Evolutionary conservation across 306 rosid species (phyloP).

Genomic region (Vigna angularis): DNA sequence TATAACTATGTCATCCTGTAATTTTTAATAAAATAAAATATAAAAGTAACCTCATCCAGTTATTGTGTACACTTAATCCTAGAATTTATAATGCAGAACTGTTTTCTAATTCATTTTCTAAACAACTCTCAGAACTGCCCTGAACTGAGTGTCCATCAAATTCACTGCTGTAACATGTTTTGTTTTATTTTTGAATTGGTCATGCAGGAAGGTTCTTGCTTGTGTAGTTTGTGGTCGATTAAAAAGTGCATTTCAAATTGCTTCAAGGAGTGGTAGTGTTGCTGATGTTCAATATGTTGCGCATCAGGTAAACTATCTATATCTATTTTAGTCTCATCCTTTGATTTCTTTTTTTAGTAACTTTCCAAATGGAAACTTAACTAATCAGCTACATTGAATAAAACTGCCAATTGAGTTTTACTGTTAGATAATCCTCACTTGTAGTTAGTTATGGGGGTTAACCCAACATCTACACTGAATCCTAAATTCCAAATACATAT

Average conservation of each 20-base stretch:
- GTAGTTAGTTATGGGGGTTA: too few relatives aligned
- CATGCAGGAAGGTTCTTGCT: constrained; percentile 95
- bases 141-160: not conserved
- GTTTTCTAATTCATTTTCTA: not conserved
- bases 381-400: not conserved
- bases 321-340: constrained; percentile 30
- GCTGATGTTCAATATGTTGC: constrained; percentile 99
- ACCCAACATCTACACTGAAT: not conserved
- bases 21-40: too few relatives aligned
- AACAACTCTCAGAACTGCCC: not conserved
- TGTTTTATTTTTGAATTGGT: constrained; percentile 45
- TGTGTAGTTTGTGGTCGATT: constrained; percentile 99
- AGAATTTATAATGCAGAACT: too few relatives aligned
- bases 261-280: constrained; percentile 97
- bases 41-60: not conserved
- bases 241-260: constrained; percentile 98
- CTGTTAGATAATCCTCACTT: too few relatives aligned
- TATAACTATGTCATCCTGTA: not conserved
- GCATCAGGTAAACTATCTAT: constrained; percentile 77
- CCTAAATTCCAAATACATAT: constrained; percentile 26
- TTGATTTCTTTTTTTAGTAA: constrained; percentile 9
- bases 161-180: constrained; percentile 24
- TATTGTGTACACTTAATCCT: not conserved
- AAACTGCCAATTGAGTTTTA: constrained; percentile 22
- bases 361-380: constrained; percentile 26